Evolutionary conservation across 2,329 filamentous ascomycete species (phyloP).

Genomic region (Penicillium glabrum): DNA sequence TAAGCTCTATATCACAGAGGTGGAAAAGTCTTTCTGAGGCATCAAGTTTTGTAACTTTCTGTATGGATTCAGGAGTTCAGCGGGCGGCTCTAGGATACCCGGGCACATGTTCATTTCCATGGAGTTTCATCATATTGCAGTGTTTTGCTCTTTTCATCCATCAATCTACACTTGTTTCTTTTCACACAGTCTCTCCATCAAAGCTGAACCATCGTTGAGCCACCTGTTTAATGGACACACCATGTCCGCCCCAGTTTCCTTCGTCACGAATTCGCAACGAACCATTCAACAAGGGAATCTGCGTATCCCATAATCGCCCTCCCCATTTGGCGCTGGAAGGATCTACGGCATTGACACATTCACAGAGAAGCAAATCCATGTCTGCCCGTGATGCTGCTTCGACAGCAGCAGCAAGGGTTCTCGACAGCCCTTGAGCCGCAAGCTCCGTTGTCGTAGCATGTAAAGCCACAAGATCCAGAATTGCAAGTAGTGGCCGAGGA

Average conservation of each 20-base stretch:
- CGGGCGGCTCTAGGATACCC: constrained; percentile 42
- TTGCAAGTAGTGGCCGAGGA: constrained; percentile 29
- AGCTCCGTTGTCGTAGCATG: constrained; percentile 47
- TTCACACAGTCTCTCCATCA: constrained; percentile 30
- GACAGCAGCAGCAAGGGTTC: constrained; percentile 42
- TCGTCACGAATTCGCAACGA: constrained; percentile 50
- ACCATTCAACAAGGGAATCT: constrained; percentile 63
- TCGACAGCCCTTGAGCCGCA: constrained; percentile 49
- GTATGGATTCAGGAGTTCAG: constrained; percentile 35
- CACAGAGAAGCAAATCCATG: constrained; percentile 40
- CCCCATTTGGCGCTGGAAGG: constrained; percentile 30
- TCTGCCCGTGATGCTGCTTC: constrained; percentile 34
- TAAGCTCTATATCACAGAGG: constrained; percentile 96
- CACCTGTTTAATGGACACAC: constrained; percentile 58
- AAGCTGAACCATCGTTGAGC: constrained; percentile 67
- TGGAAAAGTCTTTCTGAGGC: constrained; percentile 80
- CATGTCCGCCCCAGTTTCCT: constrained; percentile 58
- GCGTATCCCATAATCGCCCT: constrained; percentile 46
- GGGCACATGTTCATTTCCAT: constrained; percentile 26
- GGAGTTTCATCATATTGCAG: constrained; percentile 25
- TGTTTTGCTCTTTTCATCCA: constrained; percentile 10
- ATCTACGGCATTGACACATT: constrained; percentile 37
- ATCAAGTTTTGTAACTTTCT: constrained; percentile 26
- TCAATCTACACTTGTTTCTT: constrained; percentile 10
- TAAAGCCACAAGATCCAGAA: constrained; percentile 43